These are phyloP conservation scores for Actinomucor elegans DNA, from an alignment of 371 early-diverging fungal genomes.

Conservation along the genomic window DNA sequence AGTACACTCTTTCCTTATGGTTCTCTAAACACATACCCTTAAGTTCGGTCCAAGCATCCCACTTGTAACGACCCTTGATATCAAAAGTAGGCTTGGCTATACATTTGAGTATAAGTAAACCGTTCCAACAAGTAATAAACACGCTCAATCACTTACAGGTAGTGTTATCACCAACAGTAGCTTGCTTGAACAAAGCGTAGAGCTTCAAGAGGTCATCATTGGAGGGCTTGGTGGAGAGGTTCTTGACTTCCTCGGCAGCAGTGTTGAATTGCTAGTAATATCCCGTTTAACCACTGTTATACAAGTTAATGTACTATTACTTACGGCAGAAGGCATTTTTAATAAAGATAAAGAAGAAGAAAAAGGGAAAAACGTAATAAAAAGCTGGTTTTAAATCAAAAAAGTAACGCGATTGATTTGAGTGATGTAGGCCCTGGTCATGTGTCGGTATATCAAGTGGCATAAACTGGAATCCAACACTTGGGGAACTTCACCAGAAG, in stretches of 20 bases:
- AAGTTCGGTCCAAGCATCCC: conserved; percentile 75
- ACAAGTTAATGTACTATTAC: too few species aligned
- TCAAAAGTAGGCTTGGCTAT: conserved; percentile 62
- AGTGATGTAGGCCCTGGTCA: conserved; percentile 1
- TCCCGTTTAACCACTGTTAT: too few species aligned
- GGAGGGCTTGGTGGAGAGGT: conserved; percentile 55
- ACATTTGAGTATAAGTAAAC: not conserved
- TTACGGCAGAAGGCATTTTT: conserved; percentile 11
- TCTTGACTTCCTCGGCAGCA: conserved; percentile 64
- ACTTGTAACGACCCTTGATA: conserved; percentile 75
- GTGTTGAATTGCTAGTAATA: conserved; percentile 1
- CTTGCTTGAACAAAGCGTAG: conserved; percentile 88
- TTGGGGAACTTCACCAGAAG: too few species aligned
- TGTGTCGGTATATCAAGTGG: conserved; percentile 5
- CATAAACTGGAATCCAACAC: conserved; percentile 4
- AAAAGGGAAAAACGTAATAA: not conserved
- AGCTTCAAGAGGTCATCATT: conserved; percentile 74
- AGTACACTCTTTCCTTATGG: not conserved
- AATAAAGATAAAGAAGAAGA: not conserved
- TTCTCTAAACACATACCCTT: conserved; percentile 45
- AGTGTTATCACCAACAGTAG: conserved; percentile 74
- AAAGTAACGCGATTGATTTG: not conserved
- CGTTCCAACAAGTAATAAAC: too few species aligned
- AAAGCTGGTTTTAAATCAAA: conserved; percentile 1
- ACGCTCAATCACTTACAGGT: conserved; percentile 52